Base-by-base conservation (phyloP, 805 yeast genomes). In the Candida ovalis region DNA sequence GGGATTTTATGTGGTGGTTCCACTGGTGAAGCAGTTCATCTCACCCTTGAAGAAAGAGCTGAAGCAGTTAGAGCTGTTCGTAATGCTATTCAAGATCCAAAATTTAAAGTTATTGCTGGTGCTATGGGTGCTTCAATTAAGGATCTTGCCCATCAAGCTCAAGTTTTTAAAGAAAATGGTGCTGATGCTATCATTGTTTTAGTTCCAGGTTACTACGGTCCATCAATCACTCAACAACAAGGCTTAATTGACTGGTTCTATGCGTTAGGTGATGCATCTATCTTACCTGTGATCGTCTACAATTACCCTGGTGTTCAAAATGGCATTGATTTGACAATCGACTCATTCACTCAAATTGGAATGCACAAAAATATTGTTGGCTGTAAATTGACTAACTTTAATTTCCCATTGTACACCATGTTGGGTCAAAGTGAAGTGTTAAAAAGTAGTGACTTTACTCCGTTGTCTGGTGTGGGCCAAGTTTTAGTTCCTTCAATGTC, bases 11-110 rank as follows among this genome's bases (percentile, higher is more conserved):
- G 76, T 12, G 66, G 75, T 50, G 82, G 82, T 4, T 76, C 81
- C 18, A 78, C 81, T n/a, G 83, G 82, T 33, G 82, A 78, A 57
- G 72, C 74, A 47, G 74, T 76, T 33, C 78, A 75, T 52, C 60
- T 76, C 55, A 68, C 79, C 13, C 63, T 70, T 41, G 55, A 61
- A 35, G 83, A 78, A 61, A 68, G 82, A 54, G 60, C 60, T 12
- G 42, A 58, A 10, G 48, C 69, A 4, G 63, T 72, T 37, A 53
- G 58, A 19, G 54, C 61, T 15, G 47, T 75, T 44, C 72, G 67
- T 42, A 65, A 63, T 1, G 71, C 63, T 4, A 67, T 78, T 13
- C 66, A 71, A 18, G 70, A 66, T 39, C 37, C 33, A 5, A 39
- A 48, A n/a, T 72, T 69, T 62, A 64, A 71, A 10, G 61, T 78